A percentile compares a stretch with the other conserved stretches of the same genome.
Conservation (phyloP, 768 basidiomycete species). For the Lactarius hengduanensis region DNA sequence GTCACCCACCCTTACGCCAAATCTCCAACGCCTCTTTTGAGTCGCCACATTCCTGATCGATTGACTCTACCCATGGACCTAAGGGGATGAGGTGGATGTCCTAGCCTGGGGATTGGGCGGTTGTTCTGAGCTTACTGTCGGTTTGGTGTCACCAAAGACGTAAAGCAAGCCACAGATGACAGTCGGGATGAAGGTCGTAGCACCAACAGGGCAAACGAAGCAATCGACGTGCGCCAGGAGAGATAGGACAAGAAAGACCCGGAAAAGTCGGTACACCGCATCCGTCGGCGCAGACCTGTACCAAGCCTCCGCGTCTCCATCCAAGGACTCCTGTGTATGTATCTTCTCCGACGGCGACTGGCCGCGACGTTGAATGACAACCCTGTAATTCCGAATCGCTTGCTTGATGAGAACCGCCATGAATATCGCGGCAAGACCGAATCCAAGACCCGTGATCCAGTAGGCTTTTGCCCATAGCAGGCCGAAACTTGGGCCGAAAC, state of each 20-base stretch:
- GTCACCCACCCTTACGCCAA: neutral
- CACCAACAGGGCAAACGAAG: neutral
- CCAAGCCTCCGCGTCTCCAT: neutral
- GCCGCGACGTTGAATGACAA: neutral
- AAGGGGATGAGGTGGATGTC: too few species aligned
- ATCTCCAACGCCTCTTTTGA: neutral
- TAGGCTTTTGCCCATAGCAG: slow-evolving; percentile 4
- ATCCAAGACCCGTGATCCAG: neutral
- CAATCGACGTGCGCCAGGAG: slow-evolving; percentile 7
- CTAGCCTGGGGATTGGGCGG: too few species aligned
- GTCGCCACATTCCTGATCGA: too few species aligned
- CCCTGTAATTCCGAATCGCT: neutral
- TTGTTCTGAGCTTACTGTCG: neutral
- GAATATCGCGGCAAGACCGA: neutral
- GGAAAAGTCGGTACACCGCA: neutral
- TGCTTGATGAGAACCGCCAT: neutral
- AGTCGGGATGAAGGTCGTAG: neutral
- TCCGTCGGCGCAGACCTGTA: neutral
- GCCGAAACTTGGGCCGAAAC: neutral
- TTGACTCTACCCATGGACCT: too few species aligned
- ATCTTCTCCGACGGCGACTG: neutral
- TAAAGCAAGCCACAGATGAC: slow-evolving; percentile 2
- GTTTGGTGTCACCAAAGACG: neutral
- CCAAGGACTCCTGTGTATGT: neutral
- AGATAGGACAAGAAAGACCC: slow-evolving; percentile 4